Percentiles rank a stretch among this genome's conserved stretches.
These are phyloP conservation scores for Herpetomonas tarakana DNA, from an alignment of 208 protist species.

Conservation along the genomic window DNA sequence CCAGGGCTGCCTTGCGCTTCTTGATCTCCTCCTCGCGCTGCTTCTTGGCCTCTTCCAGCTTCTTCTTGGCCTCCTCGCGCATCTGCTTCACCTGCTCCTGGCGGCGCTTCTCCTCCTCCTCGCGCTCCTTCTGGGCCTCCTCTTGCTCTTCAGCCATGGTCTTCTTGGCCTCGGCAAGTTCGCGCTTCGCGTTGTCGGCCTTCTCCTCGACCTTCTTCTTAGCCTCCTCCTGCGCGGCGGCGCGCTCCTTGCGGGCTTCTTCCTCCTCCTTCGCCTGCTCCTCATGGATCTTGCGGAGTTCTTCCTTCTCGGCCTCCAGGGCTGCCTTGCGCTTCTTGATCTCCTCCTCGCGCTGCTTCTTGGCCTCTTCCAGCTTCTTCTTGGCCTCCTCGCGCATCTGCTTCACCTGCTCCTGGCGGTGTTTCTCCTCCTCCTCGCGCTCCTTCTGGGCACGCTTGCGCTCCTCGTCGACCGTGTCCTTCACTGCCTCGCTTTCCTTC, in stretches of 20 bases:
- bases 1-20: constrained; percentile 12
- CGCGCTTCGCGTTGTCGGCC: background rate
- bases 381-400: constrained; percentile 19
- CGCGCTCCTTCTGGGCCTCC: constrained; percentile 10
- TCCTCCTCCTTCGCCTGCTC: background rate
- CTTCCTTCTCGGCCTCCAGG: constrained; percentile 6
- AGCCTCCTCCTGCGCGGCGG: background rate
- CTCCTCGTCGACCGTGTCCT: constrained; percentile 5
- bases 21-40: constrained; percentile 16
- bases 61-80: constrained; percentile 14
- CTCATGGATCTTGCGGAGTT: constrained; percentile 7
- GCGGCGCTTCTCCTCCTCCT: constrained; percentile 21
- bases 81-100: constrained; percentile 22
- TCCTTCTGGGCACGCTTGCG: constrained; percentile 3
- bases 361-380: constrained; percentile 18
- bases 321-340: constrained; percentile 7
- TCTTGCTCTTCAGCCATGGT: constrained; percentile 1
- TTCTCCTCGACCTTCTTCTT: constrained; percentile 1
- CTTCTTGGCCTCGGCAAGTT: background rate
- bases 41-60: constrained; percentile 20
- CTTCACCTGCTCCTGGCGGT: background rate
- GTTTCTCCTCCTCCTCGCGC: constrained; percentile 2
- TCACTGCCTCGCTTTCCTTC: constrained; percentile 2
- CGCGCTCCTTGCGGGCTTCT: constrained; percentile 4
- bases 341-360: constrained; percentile 23